These are phyloP conservation scores for Articulospora tetracladia DNA, from an alignment of 495 filamentous ascomycete genomes.

Conservation along the genomic window DNA sequence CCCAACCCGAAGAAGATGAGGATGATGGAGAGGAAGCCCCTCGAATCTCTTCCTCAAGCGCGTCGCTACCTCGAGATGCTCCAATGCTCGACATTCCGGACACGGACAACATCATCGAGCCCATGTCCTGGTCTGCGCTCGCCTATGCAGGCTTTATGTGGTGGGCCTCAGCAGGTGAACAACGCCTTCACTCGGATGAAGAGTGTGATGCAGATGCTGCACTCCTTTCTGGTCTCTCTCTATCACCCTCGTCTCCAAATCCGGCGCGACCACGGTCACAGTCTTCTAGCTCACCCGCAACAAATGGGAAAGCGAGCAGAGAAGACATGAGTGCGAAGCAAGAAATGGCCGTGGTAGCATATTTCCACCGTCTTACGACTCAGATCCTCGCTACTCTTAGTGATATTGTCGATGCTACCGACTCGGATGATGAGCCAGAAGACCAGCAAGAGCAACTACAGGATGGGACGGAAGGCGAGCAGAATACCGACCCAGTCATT, in stretches of 20 bases:
- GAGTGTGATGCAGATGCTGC: slow-evolving; percentile 44
- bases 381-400: slow-evolving; percentile 65
- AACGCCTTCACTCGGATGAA: slow-evolving; percentile 50
- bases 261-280: slow-evolving; percentile 26
- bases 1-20: neutral
- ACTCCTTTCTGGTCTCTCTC: slow-evolving; percentile 41
- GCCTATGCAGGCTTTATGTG: slow-evolving; percentile 93
- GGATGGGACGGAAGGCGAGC: slow-evolving; percentile 28
- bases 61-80: slow-evolving; percentile 37
- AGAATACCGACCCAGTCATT: slow-evolving; percentile 38
- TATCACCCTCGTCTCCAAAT: slow-evolving; percentile 25
- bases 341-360: slow-evolving; percentile 80
- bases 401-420: slow-evolving; percentile 57
- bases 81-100: slow-evolving; percentile 24
- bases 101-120: slow-evolving; percentile 61
- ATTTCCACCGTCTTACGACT: slow-evolving; percentile 84
- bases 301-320: slow-evolving; percentile 14
- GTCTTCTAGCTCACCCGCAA: slow-evolving; percentile 25
- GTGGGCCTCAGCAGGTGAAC: slow-evolving; percentile 96
- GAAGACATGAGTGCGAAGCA: slow-evolving; percentile 23
- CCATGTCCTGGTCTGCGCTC: slow-evolving; percentile 81
- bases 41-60: slow-evolving; percentile 28
- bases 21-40: slow-evolving; percentile 17
- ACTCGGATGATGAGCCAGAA: slow-evolving; percentile 37
- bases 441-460: slow-evolving; percentile 24